Conservation (phyloP, 2,329 filamentous ascomycete genomes). For the Purpureocillium takamizusanense region DNA sequence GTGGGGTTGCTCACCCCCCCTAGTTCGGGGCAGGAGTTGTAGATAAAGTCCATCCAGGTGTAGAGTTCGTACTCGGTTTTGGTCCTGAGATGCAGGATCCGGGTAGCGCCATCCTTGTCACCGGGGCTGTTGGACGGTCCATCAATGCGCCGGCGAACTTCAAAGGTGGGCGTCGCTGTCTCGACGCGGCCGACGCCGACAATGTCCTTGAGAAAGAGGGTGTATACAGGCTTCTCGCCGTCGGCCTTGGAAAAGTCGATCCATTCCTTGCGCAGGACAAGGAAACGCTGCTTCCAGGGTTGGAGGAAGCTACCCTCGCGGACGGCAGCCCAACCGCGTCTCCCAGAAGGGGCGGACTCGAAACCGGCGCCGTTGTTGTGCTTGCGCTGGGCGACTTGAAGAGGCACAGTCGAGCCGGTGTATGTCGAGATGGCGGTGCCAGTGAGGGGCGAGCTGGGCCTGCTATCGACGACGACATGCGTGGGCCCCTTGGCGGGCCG, state of each 20-base stretch:
- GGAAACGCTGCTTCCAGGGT: slow-evolving; percentile 81
- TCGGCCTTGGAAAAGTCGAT: slow-evolving; percentile 93
- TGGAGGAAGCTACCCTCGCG: slow-evolving; percentile 87
- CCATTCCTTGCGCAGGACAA: slow-evolving; percentile 85
- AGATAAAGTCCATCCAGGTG: slow-evolving; percentile 98
- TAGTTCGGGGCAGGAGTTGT: slow-evolving; percentile 93
- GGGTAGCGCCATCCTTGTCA: slow-evolving; percentile 71
- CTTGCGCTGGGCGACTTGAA: slow-evolving; percentile 59
- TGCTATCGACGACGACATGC: slow-evolving; percentile 69
- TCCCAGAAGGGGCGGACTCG: slow-evolving; percentile 64
- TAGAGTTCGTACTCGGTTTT: slow-evolving; percentile 96
- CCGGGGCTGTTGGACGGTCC: slow-evolving; percentile 62
- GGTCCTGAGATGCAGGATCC: slow-evolving; percentile 83
- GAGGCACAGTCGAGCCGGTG: slow-evolving; percentile 62
- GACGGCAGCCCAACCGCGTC: slow-evolving; percentile 73
- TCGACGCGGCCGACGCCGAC: slow-evolving; percentile 86
- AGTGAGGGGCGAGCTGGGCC: slow-evolving; percentile 64
- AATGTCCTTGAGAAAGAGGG: slow-evolving; percentile 78
- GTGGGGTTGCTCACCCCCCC: slow-evolving; percentile 97
- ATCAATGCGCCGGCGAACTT: slow-evolving; percentile 72
- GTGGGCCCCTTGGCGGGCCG: slow-evolving; percentile 71
- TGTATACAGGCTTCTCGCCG: slow-evolving; percentile 78
- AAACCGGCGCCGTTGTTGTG: slow-evolving; percentile 52
- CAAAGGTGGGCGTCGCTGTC: slow-evolving; percentile 83
- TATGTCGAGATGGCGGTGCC: slow-evolving; percentile 57